Evolutionary conservation across 805 yeast genomes (phyloP), one percentile per base, ranked within the genome.

Genomic region (Kockiozyma suomiensis): DNA sequence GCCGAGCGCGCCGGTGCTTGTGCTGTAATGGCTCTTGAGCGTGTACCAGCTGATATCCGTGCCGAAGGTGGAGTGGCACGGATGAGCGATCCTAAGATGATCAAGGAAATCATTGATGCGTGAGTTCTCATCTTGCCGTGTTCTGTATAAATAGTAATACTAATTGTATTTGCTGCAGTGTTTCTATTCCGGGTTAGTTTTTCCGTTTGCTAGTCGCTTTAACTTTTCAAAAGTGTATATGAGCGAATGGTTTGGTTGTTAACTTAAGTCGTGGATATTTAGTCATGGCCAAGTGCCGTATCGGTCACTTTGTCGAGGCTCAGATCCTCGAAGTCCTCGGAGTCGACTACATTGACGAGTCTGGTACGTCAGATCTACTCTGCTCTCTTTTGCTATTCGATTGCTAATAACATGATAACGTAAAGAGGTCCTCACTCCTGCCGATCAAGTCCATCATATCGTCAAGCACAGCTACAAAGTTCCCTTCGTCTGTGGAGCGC

Each of bases 1-100:
- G 96, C 96, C 25, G 93, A 88, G 73, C 78, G 76, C 56, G 93
- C 96, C 2, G 96, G 96, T 61, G 96, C 96, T 13, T 86, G 89
- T 75, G 93, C 96, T 13, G 96, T 88, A 23, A 88, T 88, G 96
- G 96, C 96, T 3, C 78, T 88, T 65, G 96, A 88, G 75, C 77
- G 86, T 68, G 89, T 88, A 59, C 96, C 96, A 10, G 90, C 94
- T 6, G 94, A 88, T 71, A 88, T 88, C 82, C 82, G 94, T 70
- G 85, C 82, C 64, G 82, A 86, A 54, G 93, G 93, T 52, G 87
- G 87, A 58, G 94, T 88, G 51, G 88, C 93, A 60, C 81, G 96
- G 69, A 88, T 88, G 96, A 84, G 89, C 21, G 96, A 88, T 71
- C 96, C 96, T 1, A 77, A 85, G 67, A 84, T 88, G 88, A 86